These are phyloP conservation scores for Lophium mytilinum DNA, from an alignment of 495 filamentous ascomycete genomes.

Conservation along the genomic window DNA sequence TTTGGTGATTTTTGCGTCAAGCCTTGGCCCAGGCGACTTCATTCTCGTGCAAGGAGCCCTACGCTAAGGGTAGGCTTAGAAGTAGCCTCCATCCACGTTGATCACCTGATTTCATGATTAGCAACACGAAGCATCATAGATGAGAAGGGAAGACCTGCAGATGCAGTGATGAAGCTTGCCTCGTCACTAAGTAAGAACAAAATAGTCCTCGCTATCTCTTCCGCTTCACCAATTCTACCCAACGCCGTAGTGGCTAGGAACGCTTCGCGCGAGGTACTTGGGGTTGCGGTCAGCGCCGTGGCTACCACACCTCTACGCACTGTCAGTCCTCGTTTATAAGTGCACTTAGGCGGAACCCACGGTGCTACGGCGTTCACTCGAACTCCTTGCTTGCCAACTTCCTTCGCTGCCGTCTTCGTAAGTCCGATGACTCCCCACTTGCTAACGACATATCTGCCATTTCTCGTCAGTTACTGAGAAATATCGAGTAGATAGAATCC, in stretches of 20 bases:
- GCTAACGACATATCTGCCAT: neutral
- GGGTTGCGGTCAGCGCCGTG: constrained; percentile 2
- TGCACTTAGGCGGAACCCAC: neutral
- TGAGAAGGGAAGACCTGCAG: no score
- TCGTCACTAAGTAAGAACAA: constrained; percentile 25
- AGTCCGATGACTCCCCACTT: constrained; percentile 46
- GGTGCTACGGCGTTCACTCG: constrained; percentile 45
- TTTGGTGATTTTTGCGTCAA: no score
- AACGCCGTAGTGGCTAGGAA: constrained; percentile 2
- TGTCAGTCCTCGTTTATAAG: neutral
- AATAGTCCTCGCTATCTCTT: constrained; percentile 20
- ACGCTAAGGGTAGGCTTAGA: no score
- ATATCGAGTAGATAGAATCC: constrained; percentile 28
- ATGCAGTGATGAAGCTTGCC: constrained; percentile 18
- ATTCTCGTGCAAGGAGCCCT: no score
- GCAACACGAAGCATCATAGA: no score
- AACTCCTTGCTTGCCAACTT: constrained; percentile 44
- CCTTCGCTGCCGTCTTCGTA: constrained; percentile 48
- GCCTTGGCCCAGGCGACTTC: no score
- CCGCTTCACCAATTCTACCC: constrained; percentile 3
- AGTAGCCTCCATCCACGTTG: no score
- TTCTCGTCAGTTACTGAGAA: no score
- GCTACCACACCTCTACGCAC: constrained; percentile 6
- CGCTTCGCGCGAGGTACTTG: neutral
- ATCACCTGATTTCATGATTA: no score